Base-by-base conservation (phyloP, 2,329 filamentous ascomycete genomes). In the Alternaria rosae region DNA sequence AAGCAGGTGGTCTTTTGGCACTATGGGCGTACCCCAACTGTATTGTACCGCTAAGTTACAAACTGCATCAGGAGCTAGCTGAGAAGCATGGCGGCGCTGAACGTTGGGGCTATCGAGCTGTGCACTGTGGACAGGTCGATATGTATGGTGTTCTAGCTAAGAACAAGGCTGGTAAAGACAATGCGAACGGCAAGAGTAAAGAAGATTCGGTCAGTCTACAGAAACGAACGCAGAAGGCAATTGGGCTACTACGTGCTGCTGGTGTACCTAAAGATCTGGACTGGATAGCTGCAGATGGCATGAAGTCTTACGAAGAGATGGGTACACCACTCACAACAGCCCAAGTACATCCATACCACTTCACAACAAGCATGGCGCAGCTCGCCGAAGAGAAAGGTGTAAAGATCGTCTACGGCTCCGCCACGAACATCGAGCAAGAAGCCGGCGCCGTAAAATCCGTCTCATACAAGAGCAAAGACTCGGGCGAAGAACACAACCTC, bases 261-360 rank as follows among this genome's bases (percentile, higher is more conserved):
- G 86, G 86, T 3, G 79, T 97, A 1, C 94, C 95, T 0, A 74
- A 85, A 13, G 92, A 96, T 66, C 83, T 98, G 12, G 91, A 97
- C 78, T 99, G 94, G 93, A 84, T 98, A 43, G 87, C 91, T 54
- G 81, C 85, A 2, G 87, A 89, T 5, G 82, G 89, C 3, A 81
- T 97, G 21, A 82, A 83, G 55, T 84, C 84, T 20, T 98, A 97
- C 80, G 88, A 92, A 32, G 88, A 91, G 75, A 97, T 98, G 93
- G 93, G 92, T 3, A 89, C 88, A 3, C 87, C 89, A 1, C 86
- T 85, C 1, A 92, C 93, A 64, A 98, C 95, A 2, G 92, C 95
- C 0, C 95, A 99, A 80, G 94, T 98, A 3, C 94, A 99, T 73
- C 95, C 95, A 0, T 92, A 90, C 64, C 89, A 93, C 45, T 98